Base-by-base conservation (phyloP, 129 eudicot species). In the Kitagawia praeruptora region DNA sequence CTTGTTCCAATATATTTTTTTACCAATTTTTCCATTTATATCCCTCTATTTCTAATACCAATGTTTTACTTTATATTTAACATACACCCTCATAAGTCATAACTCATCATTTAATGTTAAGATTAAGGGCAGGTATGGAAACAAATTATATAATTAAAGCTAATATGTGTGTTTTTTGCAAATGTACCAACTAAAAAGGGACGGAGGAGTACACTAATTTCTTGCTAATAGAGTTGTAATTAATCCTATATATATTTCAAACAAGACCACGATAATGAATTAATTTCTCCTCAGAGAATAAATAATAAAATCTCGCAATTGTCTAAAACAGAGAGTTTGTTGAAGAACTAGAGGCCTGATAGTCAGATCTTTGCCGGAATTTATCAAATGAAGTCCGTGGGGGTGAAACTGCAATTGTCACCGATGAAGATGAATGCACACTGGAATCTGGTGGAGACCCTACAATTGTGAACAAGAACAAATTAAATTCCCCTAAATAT, bases 381-480 rank as follows among this genome's bases (percentile, higher is more conserved):
- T 78, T 79, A 8, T 87, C 89, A 73, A 88, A 80, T 6, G 92
- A 86, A 51, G 88, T 86, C 72, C 86, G 66, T 53, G 87, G 87
- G 23, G 86, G 90, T 9, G 90, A 91, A 8, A 84, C 48, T 8
- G 82, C 87, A 16, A 81, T 71, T 5, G 85, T 88, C 78, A 90
- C 89, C 18, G 91, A 84, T 28, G 88, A 88, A 8, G 76, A 64
- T 27, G 87, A 83, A 58, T 81, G 88, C 47, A 80, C 87, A 63
- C 94, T 89, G 3, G 97, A 87, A 67, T 95, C 97, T 27, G 94
- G 80, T 58, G 94, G 96, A 34, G 94, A 95, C 87, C 93, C 96
- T 91, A 76, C 31, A 80, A 67, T 47, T n/a, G 39, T 37, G 5
- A 70, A 39, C 12, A 38, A 39, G n/a, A 69, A 70, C 5, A 34